Base-by-base conservation (phyloP, 352 stramenopile genomes). In the Phytopythium vexans region DNA sequence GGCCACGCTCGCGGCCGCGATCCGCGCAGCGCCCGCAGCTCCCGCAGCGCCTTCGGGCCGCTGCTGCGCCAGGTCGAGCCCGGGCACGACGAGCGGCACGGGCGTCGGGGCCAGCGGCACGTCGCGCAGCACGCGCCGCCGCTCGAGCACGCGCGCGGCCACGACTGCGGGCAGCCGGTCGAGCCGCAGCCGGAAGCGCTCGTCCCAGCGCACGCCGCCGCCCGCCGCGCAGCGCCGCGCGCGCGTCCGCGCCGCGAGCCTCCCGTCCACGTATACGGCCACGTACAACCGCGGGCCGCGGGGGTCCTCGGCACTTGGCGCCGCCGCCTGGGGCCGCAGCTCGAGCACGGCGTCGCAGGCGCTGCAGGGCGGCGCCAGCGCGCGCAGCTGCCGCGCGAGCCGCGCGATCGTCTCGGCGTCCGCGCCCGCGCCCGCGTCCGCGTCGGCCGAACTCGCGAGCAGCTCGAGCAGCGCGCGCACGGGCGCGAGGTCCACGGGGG, bases 71-170 rank as follows among this genome's bases (percentile, higher is more conserved):
- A 57, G 37, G 42, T 63, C 58, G 15, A 74, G 58, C 3, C 78
- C 81, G 3, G 81, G 78, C 3, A 91, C 44, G 11, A 86, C 40
- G 16, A 89, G 42, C 9, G 79, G 67, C 12, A 89, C 64, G 14
- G 74, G 49, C 33, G 57, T 61, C n/a, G 69, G 82, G 5, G 80
- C 88, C 4, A 89, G 42, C 7, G 76, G 41, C 10, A 67, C 54
- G 40, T 86, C 64, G n/a, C 37, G 47, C 21, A 63, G 6, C 31
- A 80, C 15, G 21, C 43, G 52, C 43, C 75, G 63, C 10, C 57
- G 58, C 51, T 90, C 76, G 38, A 80, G 75, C 21, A 90, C 64
- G 43, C 72, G 64, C 39, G 76, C 46, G 9, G 67, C 68, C 7
- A 88, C 63, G 1, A 70, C 66, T 14, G 68, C 58, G 0, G 83